Base-by-base conservation (phyloP, 2,329 filamentous ascomycete genomes). In the Nemania sp. region DNA sequence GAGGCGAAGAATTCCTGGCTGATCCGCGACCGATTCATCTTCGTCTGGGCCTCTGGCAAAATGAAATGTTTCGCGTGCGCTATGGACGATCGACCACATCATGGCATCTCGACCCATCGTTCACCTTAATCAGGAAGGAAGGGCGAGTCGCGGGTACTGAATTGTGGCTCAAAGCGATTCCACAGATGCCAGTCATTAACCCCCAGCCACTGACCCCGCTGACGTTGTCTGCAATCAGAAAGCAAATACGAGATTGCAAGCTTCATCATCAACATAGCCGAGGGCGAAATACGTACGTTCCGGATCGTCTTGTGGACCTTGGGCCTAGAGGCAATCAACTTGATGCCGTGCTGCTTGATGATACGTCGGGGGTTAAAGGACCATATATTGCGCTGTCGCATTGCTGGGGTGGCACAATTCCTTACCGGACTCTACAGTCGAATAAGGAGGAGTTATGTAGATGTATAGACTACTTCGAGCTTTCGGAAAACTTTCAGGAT, bases 341-440 rank as follows among this genome's bases (percentile, higher is more conserved):
- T 3, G 45, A 53, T 11, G 62, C 54, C 32, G 45, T 45, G 26
- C 32, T 58, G 4, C 54, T 59, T 45, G 20, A 41, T 13, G 32
- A 64, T 24, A 53, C 62, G 27, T 59, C 62, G 4, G 20, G 27
- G 24, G 11, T 64, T 15, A 45, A 53, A 59, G 45, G 4, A 20
- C 45, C 54, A 35, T 59, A 45, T 38, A 1, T 64, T 45, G 47
- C 54, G 24, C 54, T 64, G 2, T 64, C 62, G n/a, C 54, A 59
- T 58, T 64, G 54, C 32, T 64, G 54, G 62, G 54, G 62, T 32
- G 54, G 54, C 18, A 64, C 29, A 13, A 64, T 64, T 32, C 62
- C 62, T 15, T 64, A 64, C 22, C 62, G 62, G 13, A 64, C 62
- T 8, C n/a, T 58, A 24, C 53, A 24, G 35, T 38, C 62, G 6